Evolutionary conservation across 306 rosid species (phyloP), one percentile per base, ranked within the genome.

Genomic region (Acmispon strigosus): DNA sequence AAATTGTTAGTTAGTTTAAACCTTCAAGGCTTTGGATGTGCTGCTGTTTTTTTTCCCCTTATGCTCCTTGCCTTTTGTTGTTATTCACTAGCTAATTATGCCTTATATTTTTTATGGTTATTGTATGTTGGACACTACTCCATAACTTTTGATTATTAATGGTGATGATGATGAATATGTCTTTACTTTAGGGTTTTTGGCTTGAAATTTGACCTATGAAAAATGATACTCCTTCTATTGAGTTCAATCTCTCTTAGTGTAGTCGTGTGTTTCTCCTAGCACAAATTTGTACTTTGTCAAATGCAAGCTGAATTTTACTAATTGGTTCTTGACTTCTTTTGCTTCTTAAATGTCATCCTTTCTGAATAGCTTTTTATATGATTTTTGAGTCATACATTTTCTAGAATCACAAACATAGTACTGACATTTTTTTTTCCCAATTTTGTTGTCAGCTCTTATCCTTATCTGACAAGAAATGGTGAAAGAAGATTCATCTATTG

Each of bases 381-480:
- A 69, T 12, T 68, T 39, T 18, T 56, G 70, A 9, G 20, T 10
- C 8, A 14, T n/a, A 20, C 14, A 57, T 56, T 39, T 45, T 45
- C 73, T 56, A 32, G 43, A 34, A 44, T 54, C 22, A 18, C 14
- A 58, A 65, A 75, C 59, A 32, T 5, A 22, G 24, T 22, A 20
- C 70, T 81, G 44, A 77, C 58, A 64, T 19, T 15, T 76, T 73
- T 78, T 4, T 70, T 77, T 4, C 67, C 80, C 59, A 39, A 43
- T 82, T 81, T 82, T 43, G 44, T 69, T 87, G 62, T 71, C 96
- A 92, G 97, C 91, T 92, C 7, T 79, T 89, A 80, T 91, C 96
- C 37, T 75, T 89, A 77, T 89, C 88, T 8, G 96, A 84, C 88
- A 87, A 86, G 85, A 91, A 82, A 75, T 80, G 87, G 92, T 79